phyloP scores from a whole-genome alignment of 176 grass and related monocot species.

The Oryza officinalis region DNA sequence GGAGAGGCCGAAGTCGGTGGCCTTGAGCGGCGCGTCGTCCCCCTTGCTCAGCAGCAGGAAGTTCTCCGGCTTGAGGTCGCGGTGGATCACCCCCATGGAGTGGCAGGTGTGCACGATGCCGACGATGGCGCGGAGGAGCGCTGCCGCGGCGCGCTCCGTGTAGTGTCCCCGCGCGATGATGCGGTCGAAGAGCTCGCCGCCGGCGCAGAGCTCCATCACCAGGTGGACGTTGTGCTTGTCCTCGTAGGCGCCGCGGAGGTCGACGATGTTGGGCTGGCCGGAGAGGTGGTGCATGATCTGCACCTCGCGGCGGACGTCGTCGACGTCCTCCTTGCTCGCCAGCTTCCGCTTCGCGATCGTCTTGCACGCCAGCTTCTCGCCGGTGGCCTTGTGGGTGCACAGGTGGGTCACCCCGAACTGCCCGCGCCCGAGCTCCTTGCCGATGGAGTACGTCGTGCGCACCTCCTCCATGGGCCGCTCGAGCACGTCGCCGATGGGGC shows the following conservation, averaged over 20 bases:
- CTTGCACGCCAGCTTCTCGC: slow-evolving; percentile 82
- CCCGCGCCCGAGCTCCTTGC: slow-evolving; percentile 84
- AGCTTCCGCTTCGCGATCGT: slow-evolving; percentile 85
- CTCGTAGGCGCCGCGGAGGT: slow-evolving; percentile 69
- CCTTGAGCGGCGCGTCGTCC: slow-evolving; percentile 73
- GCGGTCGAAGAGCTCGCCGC: slow-evolving; percentile 78
- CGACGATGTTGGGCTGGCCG: slow-evolving; percentile 68
- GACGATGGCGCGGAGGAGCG: slow-evolving; percentile 58
- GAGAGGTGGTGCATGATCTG: slow-evolving; percentile 87
- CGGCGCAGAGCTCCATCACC: slow-evolving; percentile 86
- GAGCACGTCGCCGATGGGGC: slow-evolving; percentile 57
- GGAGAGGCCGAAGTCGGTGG: slow-evolving; percentile 87
- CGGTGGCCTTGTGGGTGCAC: slow-evolving; percentile 61
- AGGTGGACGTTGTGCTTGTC: slow-evolving; percentile 79
- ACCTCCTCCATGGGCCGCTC: slow-evolving; percentile 76
- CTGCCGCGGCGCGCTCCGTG: slow-evolving; percentile 57
- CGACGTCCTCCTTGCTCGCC: slow-evolving; percentile 51
- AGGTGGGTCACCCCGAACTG: slow-evolving; percentile 93
- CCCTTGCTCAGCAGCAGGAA: slow-evolving; percentile 62
- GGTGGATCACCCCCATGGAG: slow-evolving; percentile 85
- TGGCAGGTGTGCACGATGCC: slow-evolving; percentile 68
- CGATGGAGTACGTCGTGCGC: slow-evolving; percentile 48
- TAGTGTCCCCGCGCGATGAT: slow-evolving; percentile 66
- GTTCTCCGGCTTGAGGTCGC: slow-evolving; percentile 92
- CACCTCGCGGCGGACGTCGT: slow-evolving; percentile 75